Evolutionary conservation across 192 early-diverging fungal species (phyloP).

Genomic region (Spizellomyces sp.): DNA sequence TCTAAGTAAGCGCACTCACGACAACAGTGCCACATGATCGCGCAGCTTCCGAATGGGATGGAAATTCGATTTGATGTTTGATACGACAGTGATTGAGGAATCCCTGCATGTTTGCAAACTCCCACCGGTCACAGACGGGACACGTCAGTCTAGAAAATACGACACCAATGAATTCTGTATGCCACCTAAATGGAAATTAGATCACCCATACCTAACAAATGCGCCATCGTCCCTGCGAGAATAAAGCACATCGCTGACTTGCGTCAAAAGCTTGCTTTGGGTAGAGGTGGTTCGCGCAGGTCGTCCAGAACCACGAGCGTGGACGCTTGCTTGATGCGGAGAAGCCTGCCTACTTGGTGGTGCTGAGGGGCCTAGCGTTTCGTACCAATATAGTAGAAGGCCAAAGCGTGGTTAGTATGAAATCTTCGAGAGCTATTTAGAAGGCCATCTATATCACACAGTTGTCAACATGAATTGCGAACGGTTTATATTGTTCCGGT

Average conservation of each 20-base stretch:
- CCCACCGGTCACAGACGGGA: constrained; percentile 72
- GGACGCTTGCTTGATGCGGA: too few species aligned
- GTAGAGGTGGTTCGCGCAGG: neutral
- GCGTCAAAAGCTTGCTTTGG: neutral
- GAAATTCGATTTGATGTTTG: constrained; percentile 73
- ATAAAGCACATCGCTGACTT: constrained; percentile 18
- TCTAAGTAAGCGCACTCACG: constrained; percentile 26
- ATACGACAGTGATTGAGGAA: constrained; percentile 84
- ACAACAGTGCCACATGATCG: constrained; percentile 70
- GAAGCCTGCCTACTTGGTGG: too few species aligned
- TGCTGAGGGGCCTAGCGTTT: too few species aligned
- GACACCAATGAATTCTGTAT: too few species aligned
- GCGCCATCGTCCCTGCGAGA: constrained; percentile 48
- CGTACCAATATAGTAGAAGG: too few species aligned
- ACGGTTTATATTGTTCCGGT: too few species aligned
- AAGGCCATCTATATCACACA: too few species aligned
- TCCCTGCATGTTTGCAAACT: constrained; percentile 83
- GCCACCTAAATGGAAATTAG: neutral
- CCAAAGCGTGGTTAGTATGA: too few species aligned
- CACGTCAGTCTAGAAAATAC: constrained; percentile 61
- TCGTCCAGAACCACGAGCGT: neutral
- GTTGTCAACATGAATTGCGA: too few species aligned
- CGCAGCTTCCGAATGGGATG: constrained; percentile 74
- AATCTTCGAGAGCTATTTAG: too few species aligned
- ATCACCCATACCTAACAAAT: constrained; percentile 36